A percentile compares a stretch with the other conserved stretches of the same genome.
phyloP scores from a whole-genome alignment of 345 rosid genomes.

The Salix brachista region DNA sequence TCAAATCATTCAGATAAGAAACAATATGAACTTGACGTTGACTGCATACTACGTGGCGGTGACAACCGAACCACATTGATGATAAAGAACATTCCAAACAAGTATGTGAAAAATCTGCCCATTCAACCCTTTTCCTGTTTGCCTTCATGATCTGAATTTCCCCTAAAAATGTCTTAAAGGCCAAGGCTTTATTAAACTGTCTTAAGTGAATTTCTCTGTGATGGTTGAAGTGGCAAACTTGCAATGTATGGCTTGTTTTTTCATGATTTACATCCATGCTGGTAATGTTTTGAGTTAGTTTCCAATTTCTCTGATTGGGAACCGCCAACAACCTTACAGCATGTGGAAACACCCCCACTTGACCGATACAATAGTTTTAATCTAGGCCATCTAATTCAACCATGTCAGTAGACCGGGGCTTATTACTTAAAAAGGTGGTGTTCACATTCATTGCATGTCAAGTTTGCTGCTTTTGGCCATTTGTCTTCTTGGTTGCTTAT shows the following conservation, averaged over 20 bases:
- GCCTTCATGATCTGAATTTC: neutral
- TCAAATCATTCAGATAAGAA: slow-evolving; percentile 64
- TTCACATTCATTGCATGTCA: neutral
- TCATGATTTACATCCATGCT: neutral
- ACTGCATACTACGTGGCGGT: slow-evolving; percentile 72
- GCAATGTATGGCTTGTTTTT: neutral
- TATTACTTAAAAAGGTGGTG: neutral
- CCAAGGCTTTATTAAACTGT: neutral
- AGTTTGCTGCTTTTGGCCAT: neutral
- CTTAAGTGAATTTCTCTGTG: neutral
- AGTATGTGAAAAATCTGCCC: slow-evolving; percentile 39
- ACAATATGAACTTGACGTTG: slow-evolving; percentile 85
- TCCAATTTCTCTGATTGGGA: neutral
- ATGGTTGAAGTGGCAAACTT: neutral
- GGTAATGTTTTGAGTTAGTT: neutral
- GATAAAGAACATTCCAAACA: slow-evolving; percentile 97
- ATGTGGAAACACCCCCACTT: neutral
- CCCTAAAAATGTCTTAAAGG: neutral
- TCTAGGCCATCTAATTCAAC: neutral
- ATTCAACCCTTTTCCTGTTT: neutral
- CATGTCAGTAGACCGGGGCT: too few species aligned
- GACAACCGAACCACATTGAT: slow-evolving; percentile 84
- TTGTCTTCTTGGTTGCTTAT: neutral
- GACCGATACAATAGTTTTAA: neutral
- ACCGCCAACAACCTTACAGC: neutral